Evolutionary conservation across 1,139 yeast species (phyloP).

Genomic region (Candida dubliniensis): DNA sequence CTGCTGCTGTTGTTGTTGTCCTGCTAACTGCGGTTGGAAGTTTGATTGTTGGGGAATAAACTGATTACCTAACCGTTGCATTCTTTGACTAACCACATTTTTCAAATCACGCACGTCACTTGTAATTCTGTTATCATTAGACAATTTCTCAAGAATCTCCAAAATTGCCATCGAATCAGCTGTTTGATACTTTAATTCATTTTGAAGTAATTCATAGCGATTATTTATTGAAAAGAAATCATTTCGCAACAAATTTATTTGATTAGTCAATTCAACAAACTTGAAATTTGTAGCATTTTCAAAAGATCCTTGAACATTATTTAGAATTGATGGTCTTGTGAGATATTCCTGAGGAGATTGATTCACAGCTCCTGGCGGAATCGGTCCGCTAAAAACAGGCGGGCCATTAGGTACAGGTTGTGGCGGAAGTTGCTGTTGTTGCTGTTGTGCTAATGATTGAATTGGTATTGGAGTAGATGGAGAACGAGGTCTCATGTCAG

Average conservation of each 20-base stretch:
- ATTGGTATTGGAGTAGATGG: slow-evolving; percentile 5
- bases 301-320: slow-evolving; percentile 17
- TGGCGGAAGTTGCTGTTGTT: slow-evolving; percentile 7
- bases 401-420: slow-evolving; percentile 7
- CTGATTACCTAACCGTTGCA: slow-evolving; percentile 6
- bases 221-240: slow-evolving; percentile 37
- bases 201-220: slow-evolving; percentile 47
- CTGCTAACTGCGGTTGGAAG: slow-evolving; percentile 15
- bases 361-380: slow-evolving; percentile 8
- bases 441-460: slow-evolving; percentile 6
- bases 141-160: slow-evolving; percentile 41
- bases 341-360: slow-evolving; percentile 13
- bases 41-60: background rate
- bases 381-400: background rate
- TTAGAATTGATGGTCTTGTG: slow-evolving; percentile 5
- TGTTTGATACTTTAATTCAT: slow-evolving; percentile 48
- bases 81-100: slow-evolving; percentile 5
- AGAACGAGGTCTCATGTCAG: slow-evolving; percentile 3
- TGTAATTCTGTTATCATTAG: slow-evolving; percentile 3
- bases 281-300: slow-evolving; percentile 30
- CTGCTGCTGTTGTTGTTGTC: slow-evolving; percentile 12
- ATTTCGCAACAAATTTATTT: slow-evolving; percentile 30
- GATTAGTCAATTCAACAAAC: slow-evolving; percentile 43
- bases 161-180: slow-evolving; percentile 50
- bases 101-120: slow-evolving; percentile 8